Evolutionary conservation across 2,329 filamentous ascomycete genomes (phyloP).

Genomic region (Onygenales sp.): DNA sequence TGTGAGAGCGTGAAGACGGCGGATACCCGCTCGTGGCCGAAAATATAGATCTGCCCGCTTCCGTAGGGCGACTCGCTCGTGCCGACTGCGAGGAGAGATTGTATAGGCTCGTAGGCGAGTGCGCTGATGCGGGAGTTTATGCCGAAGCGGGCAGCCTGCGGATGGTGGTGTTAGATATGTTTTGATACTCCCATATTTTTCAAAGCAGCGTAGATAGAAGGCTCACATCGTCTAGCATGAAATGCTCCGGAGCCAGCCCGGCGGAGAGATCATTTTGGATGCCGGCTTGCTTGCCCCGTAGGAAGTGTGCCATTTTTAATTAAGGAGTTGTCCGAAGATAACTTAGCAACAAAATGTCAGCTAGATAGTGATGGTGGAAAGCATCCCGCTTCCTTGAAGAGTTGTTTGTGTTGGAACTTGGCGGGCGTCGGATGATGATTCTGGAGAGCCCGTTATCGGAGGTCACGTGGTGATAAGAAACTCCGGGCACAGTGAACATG

Average conservation of each 20-base stretch:
- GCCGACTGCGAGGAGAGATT: constrained; percentile 85
- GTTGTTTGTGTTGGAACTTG: not conserved
- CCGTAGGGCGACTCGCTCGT: constrained; percentile 82
- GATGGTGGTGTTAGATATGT: not conserved
- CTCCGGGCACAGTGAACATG: too few relatives aligned
- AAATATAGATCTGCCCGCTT: constrained; percentile 77
- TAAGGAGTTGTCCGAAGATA: not conserved
- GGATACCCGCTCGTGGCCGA: constrained; percentile 72
- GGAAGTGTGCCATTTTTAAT: constrained; percentile 67
- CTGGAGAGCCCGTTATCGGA: not conserved
- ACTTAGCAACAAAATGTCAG: not conserved
- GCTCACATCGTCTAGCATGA: constrained; percentile 68
- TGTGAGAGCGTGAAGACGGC: constrained; percentile 63
- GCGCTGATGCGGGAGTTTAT: constrained; percentile 69
- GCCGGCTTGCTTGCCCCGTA: constrained; percentile 87
- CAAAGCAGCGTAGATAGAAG: too few relatives aligned
- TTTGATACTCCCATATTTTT: not conserved
- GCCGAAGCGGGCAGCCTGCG: constrained; percentile 61
- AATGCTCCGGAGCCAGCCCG: constrained; percentile 66
- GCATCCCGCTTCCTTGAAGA: not conserved
- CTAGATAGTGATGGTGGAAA: not conserved
- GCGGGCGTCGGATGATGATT: not conserved
- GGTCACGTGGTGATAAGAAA: not conserved
- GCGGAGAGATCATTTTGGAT: constrained; percentile 85
- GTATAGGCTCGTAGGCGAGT: constrained; percentile 84